A percentile compares a stretch with the other conserved stretches of the same genome.
Evolutionary conservation across 2,329 filamentous ascomycete genomes (phyloP).

Genomic region (Sporothrix brasiliensis): DNA sequence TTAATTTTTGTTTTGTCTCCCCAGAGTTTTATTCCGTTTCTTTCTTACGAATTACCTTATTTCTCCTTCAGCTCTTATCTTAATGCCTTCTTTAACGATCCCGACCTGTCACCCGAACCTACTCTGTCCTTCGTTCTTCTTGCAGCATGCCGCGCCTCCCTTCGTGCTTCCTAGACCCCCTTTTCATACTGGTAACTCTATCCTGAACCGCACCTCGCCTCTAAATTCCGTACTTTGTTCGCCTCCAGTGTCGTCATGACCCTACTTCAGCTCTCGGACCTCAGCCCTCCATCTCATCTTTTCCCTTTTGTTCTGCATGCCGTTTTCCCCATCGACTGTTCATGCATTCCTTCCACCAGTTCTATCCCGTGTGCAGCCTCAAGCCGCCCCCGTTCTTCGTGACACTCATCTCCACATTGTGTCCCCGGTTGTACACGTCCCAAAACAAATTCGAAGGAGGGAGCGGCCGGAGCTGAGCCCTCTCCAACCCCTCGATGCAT

Average conservation of each 20-base stretch:
- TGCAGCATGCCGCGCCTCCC: background rate
- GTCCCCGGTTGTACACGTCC: background rate
- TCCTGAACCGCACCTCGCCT: conserved; percentile 14
- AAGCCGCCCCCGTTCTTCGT: background rate
- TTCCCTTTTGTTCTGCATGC: background rate
- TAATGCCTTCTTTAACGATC: background rate
- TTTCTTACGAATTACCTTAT: background rate
- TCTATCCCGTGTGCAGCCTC: background rate
- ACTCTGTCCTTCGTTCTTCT: background rate
- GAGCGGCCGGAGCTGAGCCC: background rate
- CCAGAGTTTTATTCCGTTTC: background rate
- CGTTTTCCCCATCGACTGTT: background rate
- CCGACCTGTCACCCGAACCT: background rate
- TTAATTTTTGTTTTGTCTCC: conserved; percentile 11
- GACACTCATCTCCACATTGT: background rate
- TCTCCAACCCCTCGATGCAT: background rate
- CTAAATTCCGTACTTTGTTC: background rate
- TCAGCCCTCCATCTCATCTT: conserved; percentile 5
- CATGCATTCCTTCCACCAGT: background rate
- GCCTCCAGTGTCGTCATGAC: background rate
- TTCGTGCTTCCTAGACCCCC: background rate
- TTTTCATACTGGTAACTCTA: background rate
- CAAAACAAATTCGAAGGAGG: background rate
- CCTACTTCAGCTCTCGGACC: background rate
- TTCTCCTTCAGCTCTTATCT: background rate